Evolutionary conservation across 176 grass and related monocot genomes (phyloP).

Genomic region (Oryza brachyantha): DNA sequence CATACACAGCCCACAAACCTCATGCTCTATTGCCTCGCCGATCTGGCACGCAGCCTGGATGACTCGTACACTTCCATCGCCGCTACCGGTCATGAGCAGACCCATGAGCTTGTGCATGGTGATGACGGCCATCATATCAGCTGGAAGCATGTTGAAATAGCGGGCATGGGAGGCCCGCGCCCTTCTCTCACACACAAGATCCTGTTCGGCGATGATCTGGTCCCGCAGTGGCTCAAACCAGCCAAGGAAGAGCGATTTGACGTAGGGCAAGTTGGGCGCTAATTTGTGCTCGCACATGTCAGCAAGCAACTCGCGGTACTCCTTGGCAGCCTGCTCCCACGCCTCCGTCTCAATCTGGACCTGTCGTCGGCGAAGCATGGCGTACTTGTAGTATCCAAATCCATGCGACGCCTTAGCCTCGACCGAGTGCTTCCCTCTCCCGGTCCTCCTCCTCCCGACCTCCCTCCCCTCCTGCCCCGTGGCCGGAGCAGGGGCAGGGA

Average conservation of each 20-base stretch:
- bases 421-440: not conserved
- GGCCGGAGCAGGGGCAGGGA: not conserved
- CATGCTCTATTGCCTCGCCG: slow-evolving; percentile 84
- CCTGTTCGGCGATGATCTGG: slow-evolving; percentile 62
- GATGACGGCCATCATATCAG: slow-evolving; percentile 97
- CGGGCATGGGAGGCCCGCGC: slow-evolving; percentile 25
- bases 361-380: slow-evolving; percentile 55
- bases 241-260: slow-evolving; percentile 91
- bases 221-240: slow-evolving; percentile 91
- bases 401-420: slow-evolving; percentile 31
- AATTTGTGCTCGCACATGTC: slow-evolving; percentile 94
- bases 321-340: slow-evolving; percentile 89
- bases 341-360: slow-evolving; percentile 86
- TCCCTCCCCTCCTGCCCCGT: not conserved
- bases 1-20: slow-evolving; percentile 46
- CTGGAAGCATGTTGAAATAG: slow-evolving; percentile 58
- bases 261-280: slow-evolving; percentile 84
- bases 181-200: slow-evolving; percentile 21
- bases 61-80: slow-evolving; percentile 65
- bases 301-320: slow-evolving; percentile 74
- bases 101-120: slow-evolving; percentile 99
- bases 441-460: not conserved
- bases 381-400: slow-evolving; percentile 46
- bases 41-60: slow-evolving; percentile 57
- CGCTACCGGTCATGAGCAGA: slow-evolving; percentile 65